Evolutionary conservation across 768 basidiomycete species (phyloP), one percentile per base, ranked within the genome.

Genomic region (Rhodotorula paludigena): DNA sequence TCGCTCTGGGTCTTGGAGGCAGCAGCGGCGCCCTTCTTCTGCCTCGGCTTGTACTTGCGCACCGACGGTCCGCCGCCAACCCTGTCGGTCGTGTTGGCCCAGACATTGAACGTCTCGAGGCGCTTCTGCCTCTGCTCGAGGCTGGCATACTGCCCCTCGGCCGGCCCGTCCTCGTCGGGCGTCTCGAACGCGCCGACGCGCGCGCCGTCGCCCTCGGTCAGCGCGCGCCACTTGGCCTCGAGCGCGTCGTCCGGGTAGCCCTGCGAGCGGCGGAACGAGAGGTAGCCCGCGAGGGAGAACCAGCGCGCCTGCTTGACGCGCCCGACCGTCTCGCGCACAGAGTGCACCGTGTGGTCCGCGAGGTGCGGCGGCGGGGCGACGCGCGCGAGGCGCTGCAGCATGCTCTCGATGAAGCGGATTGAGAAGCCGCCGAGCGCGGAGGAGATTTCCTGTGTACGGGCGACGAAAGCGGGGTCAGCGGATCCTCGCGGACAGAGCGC

Each of bases 301-400:
- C 90, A 90, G 69, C 90, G 83, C 76, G 90, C 85, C 32, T 90
- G 87, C 36, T 91, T 86, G 79, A 97, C 90, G 42, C 91, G 85
- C 9, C 90, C 90, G 69, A 83, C 82, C 1, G 85, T 89, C 78
- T 96, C 93, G 83, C 87, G 87, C 36, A 89, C 77, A 44, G 85
- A 84, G 30, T 83, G 83, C 57, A 90, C 83, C 35, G 85, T 83
- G 47, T 89, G 80, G 76, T 92, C 88, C 35, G 32, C 58, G 81
- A 81, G 21, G 92, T 83, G 77, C 91, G 89, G 10, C 83, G 90
- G 90, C 21, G 86, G 85, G 16, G 81, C 81, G 65, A 76, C 81
- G 74, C 82, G 86, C 71, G 86, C 86, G 30, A 88, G 84, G 51
- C 88, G 84, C 23, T 83, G 82, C 39, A 92, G 82, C 33, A 90